These are phyloP conservation scores for Pelargonium citronellum DNA, from an alignment of 441 rosid genomes.

Conservation along the genomic window DNA sequence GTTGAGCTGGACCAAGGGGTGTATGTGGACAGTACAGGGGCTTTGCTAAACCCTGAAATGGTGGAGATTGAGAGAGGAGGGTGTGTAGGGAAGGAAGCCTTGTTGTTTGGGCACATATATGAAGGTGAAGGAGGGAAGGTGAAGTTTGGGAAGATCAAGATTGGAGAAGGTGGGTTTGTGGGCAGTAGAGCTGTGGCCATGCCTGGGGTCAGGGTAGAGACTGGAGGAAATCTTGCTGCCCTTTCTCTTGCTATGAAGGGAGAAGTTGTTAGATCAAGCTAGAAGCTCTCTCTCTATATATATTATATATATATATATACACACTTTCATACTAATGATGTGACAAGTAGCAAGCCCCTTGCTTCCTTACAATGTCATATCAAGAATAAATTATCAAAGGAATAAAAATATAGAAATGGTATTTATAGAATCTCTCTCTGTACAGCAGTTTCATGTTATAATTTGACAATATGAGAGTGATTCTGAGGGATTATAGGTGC, in stretches of 20 bases:
- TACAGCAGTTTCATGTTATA: too few species aligned
- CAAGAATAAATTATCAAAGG: too few species aligned
- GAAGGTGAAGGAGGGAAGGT: constrained; percentile 60
- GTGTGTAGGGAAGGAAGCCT: constrained; percentile 48
- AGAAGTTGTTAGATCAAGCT: constrained; percentile 35
- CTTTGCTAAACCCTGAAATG: constrained; percentile 63
- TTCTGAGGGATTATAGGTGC: too few species aligned
- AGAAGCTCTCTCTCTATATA: too few species aligned
- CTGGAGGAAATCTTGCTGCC: constrained; percentile 42
- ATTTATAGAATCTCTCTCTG: too few species aligned
- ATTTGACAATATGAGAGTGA: too few species aligned
- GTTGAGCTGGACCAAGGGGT: constrained; percentile 41
- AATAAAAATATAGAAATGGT: too few species aligned
- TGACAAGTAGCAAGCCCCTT: too few species aligned
- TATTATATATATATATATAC: too few species aligned
- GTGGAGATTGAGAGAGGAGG: constrained; percentile 53
- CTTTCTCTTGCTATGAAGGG: constrained; percentile 59
- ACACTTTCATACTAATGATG: too few species aligned
- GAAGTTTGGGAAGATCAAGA: constrained; percentile 48
- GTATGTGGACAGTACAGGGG: constrained; percentile 58
- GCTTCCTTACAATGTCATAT: too few species aligned
- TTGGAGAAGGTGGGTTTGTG: constrained; percentile 47
- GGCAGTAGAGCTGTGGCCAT: constrained; percentile 56
- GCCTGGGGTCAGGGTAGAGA: constrained; percentile 60
- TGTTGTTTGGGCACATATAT: constrained; percentile 60